Evolutionary conservation across 83 land plant species (phyloP).

Genomic region (Larix sibirica): DNA sequence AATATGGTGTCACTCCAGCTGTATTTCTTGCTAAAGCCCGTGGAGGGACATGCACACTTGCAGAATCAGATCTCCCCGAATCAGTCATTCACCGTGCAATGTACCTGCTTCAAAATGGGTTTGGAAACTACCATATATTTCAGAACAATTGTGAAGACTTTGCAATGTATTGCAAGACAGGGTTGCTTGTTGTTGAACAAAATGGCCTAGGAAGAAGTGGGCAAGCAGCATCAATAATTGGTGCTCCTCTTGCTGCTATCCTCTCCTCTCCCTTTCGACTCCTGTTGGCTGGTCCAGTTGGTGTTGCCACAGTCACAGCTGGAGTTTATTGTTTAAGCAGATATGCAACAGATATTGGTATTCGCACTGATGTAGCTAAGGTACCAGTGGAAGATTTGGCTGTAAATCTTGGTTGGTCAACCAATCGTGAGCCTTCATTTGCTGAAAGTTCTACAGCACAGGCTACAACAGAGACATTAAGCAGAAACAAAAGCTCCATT

Average conservation of each 20-base stretch:
- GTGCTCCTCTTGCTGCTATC: constrained; percentile 79
- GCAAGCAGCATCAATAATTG: constrained; percentile 65
- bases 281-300: constrained; percentile 66
- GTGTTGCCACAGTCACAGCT: constrained; percentile 58
- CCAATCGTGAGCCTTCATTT: not conserved
- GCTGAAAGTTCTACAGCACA: too few relatives aligned
- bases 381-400: constrained; percentile 77
- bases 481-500: too few relatives aligned
- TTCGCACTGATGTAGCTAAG: constrained; percentile 65
- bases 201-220: constrained; percentile 80
- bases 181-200: constrained; percentile 64
- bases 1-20: constrained; percentile 54
- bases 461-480: too few relatives aligned
- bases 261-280: constrained; percentile 75
- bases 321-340: constrained; percentile 77
- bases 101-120: constrained; percentile 74
- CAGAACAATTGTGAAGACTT: constrained; percentile 92
- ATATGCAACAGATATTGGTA: constrained; percentile 79
- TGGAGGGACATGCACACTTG: constrained; percentile 91
- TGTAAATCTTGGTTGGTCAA: constrained; percentile 27
- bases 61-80: constrained; percentile 65
- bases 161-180: constrained; percentile 92
- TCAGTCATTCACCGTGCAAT: constrained; percentile 77
- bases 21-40: constrained; percentile 79
- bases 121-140: constrained; percentile 82